Base-by-base conservation (phyloP, 1,284 basidiomycete genomes). In the Cutaneotrichosporon dermatis region DNA sequence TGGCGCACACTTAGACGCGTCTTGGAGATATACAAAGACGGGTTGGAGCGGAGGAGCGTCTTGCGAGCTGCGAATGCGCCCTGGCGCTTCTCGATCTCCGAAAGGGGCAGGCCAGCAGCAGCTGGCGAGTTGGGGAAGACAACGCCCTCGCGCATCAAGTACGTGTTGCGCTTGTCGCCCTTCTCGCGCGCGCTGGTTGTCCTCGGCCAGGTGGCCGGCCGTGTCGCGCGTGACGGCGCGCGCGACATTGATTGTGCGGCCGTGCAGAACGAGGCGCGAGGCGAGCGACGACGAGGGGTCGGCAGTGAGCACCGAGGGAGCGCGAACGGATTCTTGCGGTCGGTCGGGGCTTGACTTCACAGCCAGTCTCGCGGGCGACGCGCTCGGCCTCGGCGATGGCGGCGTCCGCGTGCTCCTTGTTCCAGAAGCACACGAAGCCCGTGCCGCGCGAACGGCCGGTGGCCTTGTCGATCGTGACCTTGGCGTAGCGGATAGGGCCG, bases 391-490 rank as follows among this genome's bases (percentile, higher is more conserved):
- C 89, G 54, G 85, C 83, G 39, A 98, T 83, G 4, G 87, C 91
- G 59, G 86, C 86, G 68, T 95, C 88, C 4, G 94, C 95, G 64
- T 95, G 89, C 61, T 87, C 88, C 63, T 84, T 85, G 64, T 95
- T 92, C 95, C 95, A 98, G 80, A 96, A 98, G 76, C 93, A 98
- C 0, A 89, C 92, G 74, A 99, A 99, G 0, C 92, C 96, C 0
- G 93, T 97, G 8, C 96, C 96, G 51, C 92, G 83, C 37, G 93
- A 92, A 51, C 92, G 87, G 15, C 88, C 90, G 1, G 88, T 92
- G 1, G 83, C 84, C 13, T 81, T 83, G 71, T 99, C 96, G 78
- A 95, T 83, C 0, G 94, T 90, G 58, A 99, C 90, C 37, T 90
- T 86, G 3, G 91, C 94, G 75, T 99, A 99, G 33, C 93, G 88